Evolutionary conservation across 2,329 filamentous ascomycete genomes (phyloP).

Genomic region (Colletotrichum chrysophilum): DNA sequence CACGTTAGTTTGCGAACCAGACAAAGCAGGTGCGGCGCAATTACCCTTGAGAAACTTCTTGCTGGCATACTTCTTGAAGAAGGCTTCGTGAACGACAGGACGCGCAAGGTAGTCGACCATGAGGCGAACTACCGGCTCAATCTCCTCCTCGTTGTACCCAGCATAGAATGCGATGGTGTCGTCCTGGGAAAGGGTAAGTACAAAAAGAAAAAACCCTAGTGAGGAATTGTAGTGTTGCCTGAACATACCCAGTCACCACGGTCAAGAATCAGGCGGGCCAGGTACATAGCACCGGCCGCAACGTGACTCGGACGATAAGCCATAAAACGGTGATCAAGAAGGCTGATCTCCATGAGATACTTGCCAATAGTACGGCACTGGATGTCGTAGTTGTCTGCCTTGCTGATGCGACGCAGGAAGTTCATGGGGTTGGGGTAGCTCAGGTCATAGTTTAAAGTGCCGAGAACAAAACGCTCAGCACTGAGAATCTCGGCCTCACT

Average conservation of each 20-base stretch:
- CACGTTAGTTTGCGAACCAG: slow-evolving; percentile 27
- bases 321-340: slow-evolving; percentile 95
- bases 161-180: slow-evolving; percentile 87
- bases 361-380: slow-evolving; percentile 97
- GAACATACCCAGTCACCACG: slow-evolving; percentile 85
- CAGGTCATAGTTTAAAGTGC: slow-evolving; percentile 92
- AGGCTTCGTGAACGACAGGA: slow-evolving; percentile 91
- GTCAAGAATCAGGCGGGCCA: slow-evolving; percentile 88
- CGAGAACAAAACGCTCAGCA: slow-evolving; percentile 94
- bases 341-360: slow-evolving; percentile 96
- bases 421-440: slow-evolving; percentile 99
- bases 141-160: slow-evolving; percentile 91
- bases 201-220: slow-evolving; percentile 10
- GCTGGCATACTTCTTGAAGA: slow-evolving; percentile 99
- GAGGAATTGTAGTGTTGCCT: not conserved
- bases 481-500: slow-evolving; percentile 93
- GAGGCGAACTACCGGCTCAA: slow-evolving; percentile 87
- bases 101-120: slow-evolving; percentile 97
- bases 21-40: slow-evolving; percentile 26
- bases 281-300: slow-evolving; percentile 92
- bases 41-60: slow-evolving; percentile 99
- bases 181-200: slow-evolving; percentile 61
- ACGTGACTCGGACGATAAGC: slow-evolving; percentile 86
- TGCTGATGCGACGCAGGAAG: slow-evolving; percentile 97
- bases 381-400: slow-evolving; percentile 99